Evolutionary conservation across 2,329 filamentous ascomycete species (phyloP).

Genomic region (Lomentospora prolificans): DNA sequence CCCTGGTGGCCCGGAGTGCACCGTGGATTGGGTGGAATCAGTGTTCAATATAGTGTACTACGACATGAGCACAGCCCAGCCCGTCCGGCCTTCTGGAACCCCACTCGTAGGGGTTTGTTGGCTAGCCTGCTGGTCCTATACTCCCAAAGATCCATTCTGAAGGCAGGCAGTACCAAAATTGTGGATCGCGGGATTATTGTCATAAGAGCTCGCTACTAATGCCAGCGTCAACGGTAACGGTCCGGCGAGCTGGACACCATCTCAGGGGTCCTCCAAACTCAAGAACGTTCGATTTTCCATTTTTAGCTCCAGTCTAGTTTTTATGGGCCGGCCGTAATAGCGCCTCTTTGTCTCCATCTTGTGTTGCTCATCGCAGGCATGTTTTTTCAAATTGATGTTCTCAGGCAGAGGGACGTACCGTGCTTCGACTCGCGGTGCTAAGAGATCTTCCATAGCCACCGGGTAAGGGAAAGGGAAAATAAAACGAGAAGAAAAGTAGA

Average conservation of each 20-base stretch:
- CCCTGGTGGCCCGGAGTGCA: too few species aligned
- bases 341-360: neutral
- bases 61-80: neutral
- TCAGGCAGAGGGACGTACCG: too few species aligned
- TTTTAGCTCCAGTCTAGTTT: neutral
- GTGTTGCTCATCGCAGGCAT: too few species aligned
- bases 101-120: neutral
- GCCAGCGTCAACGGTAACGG: neutral
- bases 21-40: neutral
- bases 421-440: too few species aligned
- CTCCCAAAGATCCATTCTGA: neutral
- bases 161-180: neutral
- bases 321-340: neutral
- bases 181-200: neutral
- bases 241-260: neutral
- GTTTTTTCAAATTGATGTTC: too few species aligned
- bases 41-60: neutral
- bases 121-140: neutral
- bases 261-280: neutral
- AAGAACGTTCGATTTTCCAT: constrained; percentile 1
- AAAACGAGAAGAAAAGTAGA: too few species aligned
- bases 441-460: too few species aligned
- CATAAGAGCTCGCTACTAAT: neutral
- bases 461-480: too few species aligned
- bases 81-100: neutral